Evolutionary conservation across 805 yeast species (phyloP).

Genomic region (Wickerhamiella alocasiicola): DNA sequence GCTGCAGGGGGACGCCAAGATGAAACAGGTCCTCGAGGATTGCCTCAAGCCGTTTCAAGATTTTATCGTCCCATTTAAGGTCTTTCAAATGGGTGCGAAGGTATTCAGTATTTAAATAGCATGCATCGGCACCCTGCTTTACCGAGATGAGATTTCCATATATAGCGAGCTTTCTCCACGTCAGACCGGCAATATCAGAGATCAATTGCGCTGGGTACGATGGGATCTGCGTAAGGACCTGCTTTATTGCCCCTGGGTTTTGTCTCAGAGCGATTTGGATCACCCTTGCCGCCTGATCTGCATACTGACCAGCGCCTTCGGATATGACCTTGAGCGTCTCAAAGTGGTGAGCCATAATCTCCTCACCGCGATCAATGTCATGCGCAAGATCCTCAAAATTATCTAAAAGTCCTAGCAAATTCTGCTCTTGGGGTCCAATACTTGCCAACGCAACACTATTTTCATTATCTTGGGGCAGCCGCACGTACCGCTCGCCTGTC

Average conservation of each 20-base stretch:
- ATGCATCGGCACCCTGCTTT: constrained; percentile 20
- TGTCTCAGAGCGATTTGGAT: constrained; percentile 62
- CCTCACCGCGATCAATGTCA: constrained; percentile 46
- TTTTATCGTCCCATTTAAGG: constrained; percentile 5
- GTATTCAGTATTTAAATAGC: constrained; percentile 15
- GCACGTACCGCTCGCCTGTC: constrained; percentile 62
- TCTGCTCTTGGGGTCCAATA: not conserved
- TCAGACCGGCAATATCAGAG: constrained; percentile 7
- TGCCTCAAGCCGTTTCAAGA: constrained; percentile 2
- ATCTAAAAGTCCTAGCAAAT: constrained; percentile 27
- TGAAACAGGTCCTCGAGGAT: constrained; percentile 9
- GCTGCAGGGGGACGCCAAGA: not conserved
- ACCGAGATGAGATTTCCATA: constrained; percentile 11
- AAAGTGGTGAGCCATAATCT: constrained; percentile 28
- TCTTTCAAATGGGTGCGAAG: constrained; percentile 12
- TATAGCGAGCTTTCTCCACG: constrained; percentile 14
- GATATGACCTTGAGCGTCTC: constrained; percentile 16
- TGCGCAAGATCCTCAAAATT: constrained; percentile 44
- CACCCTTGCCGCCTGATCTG: constrained; percentile 47
- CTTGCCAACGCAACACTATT: not conserved
- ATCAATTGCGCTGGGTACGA: constrained; percentile 5
- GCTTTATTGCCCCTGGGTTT: constrained; percentile 44
- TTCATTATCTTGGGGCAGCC: constrained; percentile 32
- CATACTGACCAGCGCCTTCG: constrained; percentile 13
- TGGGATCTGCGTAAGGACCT: constrained; percentile 9